These are phyloP conservation scores for Pichia sp. DNA, from an alignment of 1,139 yeast species.

Conservation along the genomic window DNA sequence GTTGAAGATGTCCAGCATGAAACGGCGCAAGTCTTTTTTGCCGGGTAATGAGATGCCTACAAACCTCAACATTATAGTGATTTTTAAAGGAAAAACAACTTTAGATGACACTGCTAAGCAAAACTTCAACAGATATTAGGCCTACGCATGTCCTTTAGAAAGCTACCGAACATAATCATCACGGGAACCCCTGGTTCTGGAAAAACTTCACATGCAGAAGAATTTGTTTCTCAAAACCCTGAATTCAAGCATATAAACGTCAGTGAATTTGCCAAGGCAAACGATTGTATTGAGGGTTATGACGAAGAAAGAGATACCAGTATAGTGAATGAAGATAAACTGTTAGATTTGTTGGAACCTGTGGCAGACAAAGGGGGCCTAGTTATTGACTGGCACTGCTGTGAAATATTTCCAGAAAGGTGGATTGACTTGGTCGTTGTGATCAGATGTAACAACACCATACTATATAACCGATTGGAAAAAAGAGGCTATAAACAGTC, in stretches of 20 bases:
- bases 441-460: constrained; percentile 68
- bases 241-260: constrained; percentile 58
- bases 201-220: constrained; percentile 78
- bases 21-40: constrained; percentile 1
- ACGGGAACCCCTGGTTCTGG: constrained; percentile 99
- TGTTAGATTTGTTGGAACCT: constrained; percentile 77
- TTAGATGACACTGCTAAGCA: not conserved
- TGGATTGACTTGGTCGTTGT: constrained; percentile 90
- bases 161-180: constrained; percentile 73
- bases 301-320: constrained; percentile 82
- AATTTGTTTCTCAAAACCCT: constrained; percentile 40
- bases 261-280: constrained; percentile 76
- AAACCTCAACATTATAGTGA: no score
- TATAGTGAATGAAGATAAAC: constrained; percentile 88
- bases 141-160: constrained; percentile 36
- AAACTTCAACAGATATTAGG: not conserved
- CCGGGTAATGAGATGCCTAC: constrained; percentile 4
- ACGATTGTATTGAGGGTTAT: constrained; percentile 74
- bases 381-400: constrained; percentile 94
- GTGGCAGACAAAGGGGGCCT: constrained; percentile 79
- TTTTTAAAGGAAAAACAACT: not conserved
- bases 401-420: constrained; percentile 91
- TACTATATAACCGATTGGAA: constrained; percentile 69
- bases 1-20: not conserved
- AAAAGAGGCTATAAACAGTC: constrained; percentile 71